Percentiles rank a stretch among this genome's conserved stretches.
Evolutionary conservation across 805 yeast species (phyloP).

Genomic region (Ogataea zsoltii): DNA sequence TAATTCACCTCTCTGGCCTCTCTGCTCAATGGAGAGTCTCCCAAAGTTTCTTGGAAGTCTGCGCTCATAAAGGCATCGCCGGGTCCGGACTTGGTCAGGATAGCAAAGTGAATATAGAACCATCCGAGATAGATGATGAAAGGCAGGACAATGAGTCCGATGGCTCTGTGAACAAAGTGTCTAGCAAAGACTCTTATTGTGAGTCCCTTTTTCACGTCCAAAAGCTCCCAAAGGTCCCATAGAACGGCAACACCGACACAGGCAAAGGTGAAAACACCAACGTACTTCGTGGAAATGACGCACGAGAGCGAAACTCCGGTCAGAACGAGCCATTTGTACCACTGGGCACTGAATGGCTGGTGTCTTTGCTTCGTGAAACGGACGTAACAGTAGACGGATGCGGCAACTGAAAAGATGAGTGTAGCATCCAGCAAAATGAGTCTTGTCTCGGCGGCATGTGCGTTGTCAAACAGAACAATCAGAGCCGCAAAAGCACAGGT

Average conservation of each 20-base stretch:
- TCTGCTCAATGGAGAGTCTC: conserved; percentile 75
- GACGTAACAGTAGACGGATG: conserved; percentile 74
- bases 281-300: conserved; percentile 94
- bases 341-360: conserved; percentile 61
- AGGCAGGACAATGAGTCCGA: conserved; percentile 75
- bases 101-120: conserved; percentile 88
- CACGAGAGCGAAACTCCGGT: conserved; percentile 89
- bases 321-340: conserved; percentile 86
- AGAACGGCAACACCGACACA: conserved; percentile 86
- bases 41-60: conserved; percentile 89
- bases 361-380: conserved; percentile 72
- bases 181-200: conserved; percentile 53
- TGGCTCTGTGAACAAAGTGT: conserved; percentile 76
- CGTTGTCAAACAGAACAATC: conserved; percentile 82
- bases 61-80: conserved; percentile 96
- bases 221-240: conserved; percentile 83
- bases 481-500: conserved; percentile 77
- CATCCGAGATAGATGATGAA: conserved; percentile 79
- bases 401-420: conserved; percentile 77
- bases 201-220: conserved; percentile 71
- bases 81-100: conserved; percentile 85
- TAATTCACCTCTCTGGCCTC: conserved; percentile 72
- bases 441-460: conserved; percentile 88
- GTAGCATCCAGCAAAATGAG: conserved; percentile 92
- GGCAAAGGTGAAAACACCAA: conserved; percentile 88